phyloP scores from a whole-genome alignment of 805 yeast species.

The Saccharomycopsis sp. region DNA sequence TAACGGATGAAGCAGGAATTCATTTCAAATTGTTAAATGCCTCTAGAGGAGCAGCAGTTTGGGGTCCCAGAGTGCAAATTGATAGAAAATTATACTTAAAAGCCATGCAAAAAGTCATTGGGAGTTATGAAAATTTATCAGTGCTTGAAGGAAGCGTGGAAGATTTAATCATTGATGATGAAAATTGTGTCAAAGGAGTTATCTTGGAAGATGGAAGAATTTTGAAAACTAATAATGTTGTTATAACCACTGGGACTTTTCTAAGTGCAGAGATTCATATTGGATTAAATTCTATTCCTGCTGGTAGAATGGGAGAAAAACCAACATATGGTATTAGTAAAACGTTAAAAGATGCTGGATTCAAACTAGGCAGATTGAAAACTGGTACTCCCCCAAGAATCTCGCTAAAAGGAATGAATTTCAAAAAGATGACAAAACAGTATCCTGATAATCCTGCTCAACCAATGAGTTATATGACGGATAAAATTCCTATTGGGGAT shows the following conservation, averaged over 20 bases:
- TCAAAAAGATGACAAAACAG: conserved; percentile 50
- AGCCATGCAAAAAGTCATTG: conserved; percentile 68
- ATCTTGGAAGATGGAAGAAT: conserved; percentile 58
- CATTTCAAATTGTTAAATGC: conserved; percentile 81
- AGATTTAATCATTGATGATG: conserved; percentile 60
- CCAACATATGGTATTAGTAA: conserved; percentile 84
- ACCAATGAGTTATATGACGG: conserved; percentile 84
- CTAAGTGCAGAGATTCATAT: conserved; percentile 90
- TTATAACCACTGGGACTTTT: conserved; percentile 93
- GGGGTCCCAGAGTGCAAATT: conserved; percentile 97
- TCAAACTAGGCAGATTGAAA: conserved; percentile 77
- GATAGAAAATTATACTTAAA: conserved; percentile 69
- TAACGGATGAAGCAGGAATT: conserved; percentile 90
- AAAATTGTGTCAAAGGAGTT: conserved; percentile 48
- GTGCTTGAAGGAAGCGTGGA: conserved; percentile 70
- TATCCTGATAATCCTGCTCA: conserved; percentile 75
- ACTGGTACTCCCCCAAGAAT: conserved; percentile 97
- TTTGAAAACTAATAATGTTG: conserved; percentile 53
- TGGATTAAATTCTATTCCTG: conserved; percentile 70
- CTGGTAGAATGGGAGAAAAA: conserved; percentile 89
- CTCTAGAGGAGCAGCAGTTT: conserved; percentile 87
- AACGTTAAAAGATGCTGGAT: conserved; percentile 69
- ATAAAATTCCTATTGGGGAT: conserved; percentile 44
- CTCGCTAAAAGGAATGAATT: conserved; percentile 62
- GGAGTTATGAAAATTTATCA: conserved; percentile 42